A percentile compares a stretch with the other conserved stretches of the same genome.
These are phyloP conservation scores for Torulaspora quercuum DNA, from an alignment of 805 yeast genomes.

Conservation along the genomic window DNA sequence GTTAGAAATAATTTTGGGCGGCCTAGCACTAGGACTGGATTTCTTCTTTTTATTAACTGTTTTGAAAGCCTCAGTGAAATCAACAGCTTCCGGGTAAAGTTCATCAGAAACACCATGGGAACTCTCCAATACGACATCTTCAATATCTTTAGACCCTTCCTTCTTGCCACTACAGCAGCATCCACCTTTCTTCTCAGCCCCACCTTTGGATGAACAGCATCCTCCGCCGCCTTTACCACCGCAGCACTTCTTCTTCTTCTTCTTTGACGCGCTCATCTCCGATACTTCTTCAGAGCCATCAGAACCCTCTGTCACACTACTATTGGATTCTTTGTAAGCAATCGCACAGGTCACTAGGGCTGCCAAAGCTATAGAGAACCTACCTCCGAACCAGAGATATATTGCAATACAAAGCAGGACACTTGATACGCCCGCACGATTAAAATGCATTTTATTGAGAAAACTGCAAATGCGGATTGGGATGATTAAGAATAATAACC, in stretches of 20 bases:
- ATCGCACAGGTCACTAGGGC: constrained; percentile 28
- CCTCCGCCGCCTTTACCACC: constrained; percentile 24
- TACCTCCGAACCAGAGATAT: constrained; percentile 37
- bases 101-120: constrained; percentile 10
- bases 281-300: constrained; percentile 5
- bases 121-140: constrained; percentile 20
- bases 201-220: constrained; percentile 22
- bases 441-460: constrained; percentile 5
- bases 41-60: constrained; percentile 14
- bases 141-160: constrained; percentile 13
- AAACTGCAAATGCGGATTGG: no score
- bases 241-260: constrained; percentile 26
- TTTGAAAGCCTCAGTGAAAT: constrained; percentile 41
- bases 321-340: constrained; percentile 19
- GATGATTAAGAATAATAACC: no score
- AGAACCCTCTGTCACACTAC: constrained; percentile 7
- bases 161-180: constrained; percentile 38
- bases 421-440: constrained; percentile 5
- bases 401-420: constrained; percentile 8
- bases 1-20: constrained; percentile 18
- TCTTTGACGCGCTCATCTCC: neutral
- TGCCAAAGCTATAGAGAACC: constrained; percentile 36
- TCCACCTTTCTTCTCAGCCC: constrained; percentile 12
- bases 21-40: constrained; percentile 5
- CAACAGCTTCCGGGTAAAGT: constrained; percentile 33